Base-by-base conservation (phyloP, 2,329 filamentous ascomycete genomes). In the Juglanconis oblonga region DNA sequence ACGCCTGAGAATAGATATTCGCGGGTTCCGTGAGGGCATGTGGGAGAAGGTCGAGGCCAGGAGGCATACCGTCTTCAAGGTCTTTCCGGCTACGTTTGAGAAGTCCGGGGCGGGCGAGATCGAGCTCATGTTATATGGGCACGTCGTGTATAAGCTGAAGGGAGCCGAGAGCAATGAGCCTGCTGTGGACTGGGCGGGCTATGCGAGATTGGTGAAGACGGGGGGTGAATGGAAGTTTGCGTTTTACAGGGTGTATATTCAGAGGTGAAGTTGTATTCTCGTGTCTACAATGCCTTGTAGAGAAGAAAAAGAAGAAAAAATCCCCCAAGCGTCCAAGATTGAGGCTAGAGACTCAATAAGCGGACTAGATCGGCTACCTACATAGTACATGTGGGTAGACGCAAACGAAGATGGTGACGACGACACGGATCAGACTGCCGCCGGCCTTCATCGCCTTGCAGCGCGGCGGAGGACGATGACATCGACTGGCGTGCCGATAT, bases 11-110 rank as follows among this genome's bases (percentile, higher is more conserved):
- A 24, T 55, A 81, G 79, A 77, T 44, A 77, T 81, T 52, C 71
- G 71, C 4, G 67, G 67, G 45, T 64, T 81, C 33, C 73, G 79
- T 40, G 63, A 64, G 17, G 67, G 71, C 31, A 81, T 81, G 79
- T 79, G 79, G 77, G 70, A 75, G 11, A 64, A 67, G 24, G 73
- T 79, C 24, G 65, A 67, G 58, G 69, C 71, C 42, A 71, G 79
- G 44, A 75, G 67, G 60, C 79, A 81, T 67, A 72, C 65, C 2
- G 71, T 78, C 32, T 65, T 65, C 35, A 77, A 77, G 65, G 74
- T 79, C 7, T 80, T 79, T 58, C 75, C 76, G 17, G 77, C 69
- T 1, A 62, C 62, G 4, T 78, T 78, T 58, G 45, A 64, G n/a
- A 45, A 56, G 44, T 6, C 57, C 24, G 45, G 17, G 10, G 52